Conservation (phyloP, 208 protist species). For the Trichomonas vaginalis region DNA sequence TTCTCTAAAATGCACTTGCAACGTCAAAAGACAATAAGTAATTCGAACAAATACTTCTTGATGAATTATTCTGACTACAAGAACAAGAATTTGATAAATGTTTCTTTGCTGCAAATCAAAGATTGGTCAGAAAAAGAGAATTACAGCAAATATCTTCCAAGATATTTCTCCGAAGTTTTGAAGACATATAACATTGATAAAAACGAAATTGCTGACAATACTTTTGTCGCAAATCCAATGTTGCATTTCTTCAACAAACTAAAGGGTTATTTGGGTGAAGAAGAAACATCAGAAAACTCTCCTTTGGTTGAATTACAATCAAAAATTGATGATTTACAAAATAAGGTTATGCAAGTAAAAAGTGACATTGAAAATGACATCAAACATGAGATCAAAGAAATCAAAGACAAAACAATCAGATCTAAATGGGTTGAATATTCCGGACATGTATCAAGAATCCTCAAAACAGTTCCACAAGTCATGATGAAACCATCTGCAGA, state of each 20-base stretch:
- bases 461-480: background rate
- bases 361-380: background rate
- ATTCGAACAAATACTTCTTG: background rate
- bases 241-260: background rate
- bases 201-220: background rate
- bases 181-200: background rate
- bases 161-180: background rate
- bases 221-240: background rate
- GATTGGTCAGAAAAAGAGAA: background rate
- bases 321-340: background rate
- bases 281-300: background rate
- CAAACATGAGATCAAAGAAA: background rate
- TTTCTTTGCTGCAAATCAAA: background rate
- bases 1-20: background rate
- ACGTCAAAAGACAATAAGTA: background rate
- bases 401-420: background rate
- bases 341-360: background rate
- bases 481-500: background rate
- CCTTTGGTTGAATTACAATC: background rate
- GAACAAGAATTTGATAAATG: background rate
- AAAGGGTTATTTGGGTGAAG: background rate
- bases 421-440: background rate
- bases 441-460: background rate
- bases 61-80: background rate
- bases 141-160: background rate